Base-by-base conservation (phyloP, 2,329 filamentous ascomycete species). In the Fusarium longipes region DNA sequence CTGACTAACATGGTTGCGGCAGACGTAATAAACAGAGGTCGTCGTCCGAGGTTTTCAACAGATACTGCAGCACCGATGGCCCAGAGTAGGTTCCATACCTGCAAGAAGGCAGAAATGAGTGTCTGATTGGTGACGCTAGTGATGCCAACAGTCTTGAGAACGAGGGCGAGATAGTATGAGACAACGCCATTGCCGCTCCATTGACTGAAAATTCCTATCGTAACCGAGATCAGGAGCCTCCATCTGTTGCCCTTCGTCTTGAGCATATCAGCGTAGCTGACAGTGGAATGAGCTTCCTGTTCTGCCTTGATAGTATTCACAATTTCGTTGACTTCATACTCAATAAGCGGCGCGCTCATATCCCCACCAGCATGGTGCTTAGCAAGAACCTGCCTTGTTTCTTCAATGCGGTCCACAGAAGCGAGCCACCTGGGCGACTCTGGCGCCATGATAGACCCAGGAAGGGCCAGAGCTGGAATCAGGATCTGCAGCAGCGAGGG, bases 381-480 rank as follows among this genome's bases (percentile, higher is more conserved):
- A 4, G 42, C 42, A 1, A 59, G 24, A 1, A 58, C 53, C 4
- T 36, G 42, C 1, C 35, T 57, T 0, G 55, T 50, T 2, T 59
- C 57, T 4, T 59, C 52, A 4, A 32, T 6, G 9, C 57, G 11
- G 3, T 54, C 57, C 3, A 57, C 35, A 2, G 52, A 57, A 0
- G 57, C 57, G 10, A 57, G 48, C 57, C 57, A 59, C 29, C 57
- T n/a, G 1, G 57, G 52, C 18, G 52, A 57, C 15, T 59, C 57
- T 0, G 57, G 57, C 1, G 57, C 24, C 5, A 57, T n/a, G 2
- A 58, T 2, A 6, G 48, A 35, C 0, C 57, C 52, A 2, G 57
- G 57, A 0, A 59, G 8, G 0, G 57, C 52, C 5, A 43, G 11
- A 1, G 35, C 29, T 2, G 57, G 57, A 0, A 59, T 7, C 0